Conservation (phyloP, 495 filamentous ascomycete species). For the Aspergillus egyptiacus region DNA sequence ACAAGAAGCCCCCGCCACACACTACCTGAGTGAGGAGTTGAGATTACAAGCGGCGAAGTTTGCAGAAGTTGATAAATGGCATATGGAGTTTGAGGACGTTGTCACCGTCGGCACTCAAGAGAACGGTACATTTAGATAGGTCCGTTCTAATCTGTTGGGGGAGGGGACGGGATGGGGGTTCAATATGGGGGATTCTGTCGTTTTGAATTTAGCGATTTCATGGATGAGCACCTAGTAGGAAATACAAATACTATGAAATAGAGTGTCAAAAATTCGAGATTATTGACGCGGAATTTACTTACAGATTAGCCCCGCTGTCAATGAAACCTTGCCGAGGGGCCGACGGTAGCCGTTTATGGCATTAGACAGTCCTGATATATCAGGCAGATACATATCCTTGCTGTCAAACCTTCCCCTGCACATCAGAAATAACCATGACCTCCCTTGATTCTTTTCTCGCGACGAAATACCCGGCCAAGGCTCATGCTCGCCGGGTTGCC, state of each 20-base stretch:
- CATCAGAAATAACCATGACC: conserved; percentile 23
- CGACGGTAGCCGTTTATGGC: neutral
- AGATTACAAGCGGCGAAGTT: conserved; percentile 49
- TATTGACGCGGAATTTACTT: neutral
- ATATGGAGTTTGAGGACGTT: conserved; percentile 67
- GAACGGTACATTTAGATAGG: conserved; percentile 17
- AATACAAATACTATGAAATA: neutral
- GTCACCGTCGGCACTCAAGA: conserved; percentile 24
- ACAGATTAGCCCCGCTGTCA: conserved; percentile 9
- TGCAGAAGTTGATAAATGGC: conserved; percentile 62
- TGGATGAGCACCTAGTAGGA: neutral
- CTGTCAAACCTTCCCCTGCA: neutral
- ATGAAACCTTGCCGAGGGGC: neutral
- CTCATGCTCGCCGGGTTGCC: conserved; percentile 75
- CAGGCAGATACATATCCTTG: neutral
- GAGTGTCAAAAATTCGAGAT: neutral
- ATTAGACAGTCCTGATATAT: conserved; percentile 4
- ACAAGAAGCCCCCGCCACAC: conserved; percentile 10
- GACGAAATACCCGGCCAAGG: conserved; percentile 93
- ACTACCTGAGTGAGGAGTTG: conserved; percentile 33
- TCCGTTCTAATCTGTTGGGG: neutral
- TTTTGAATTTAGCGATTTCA: neutral
- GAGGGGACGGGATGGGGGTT: too few species aligned
- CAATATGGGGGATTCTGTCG: neutral
- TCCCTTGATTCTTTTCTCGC: conserved; percentile 43